Evolutionary conservation across 169 alveolate genomes (phyloP).

Genomic region (Toxoplasma gondii): DNA sequence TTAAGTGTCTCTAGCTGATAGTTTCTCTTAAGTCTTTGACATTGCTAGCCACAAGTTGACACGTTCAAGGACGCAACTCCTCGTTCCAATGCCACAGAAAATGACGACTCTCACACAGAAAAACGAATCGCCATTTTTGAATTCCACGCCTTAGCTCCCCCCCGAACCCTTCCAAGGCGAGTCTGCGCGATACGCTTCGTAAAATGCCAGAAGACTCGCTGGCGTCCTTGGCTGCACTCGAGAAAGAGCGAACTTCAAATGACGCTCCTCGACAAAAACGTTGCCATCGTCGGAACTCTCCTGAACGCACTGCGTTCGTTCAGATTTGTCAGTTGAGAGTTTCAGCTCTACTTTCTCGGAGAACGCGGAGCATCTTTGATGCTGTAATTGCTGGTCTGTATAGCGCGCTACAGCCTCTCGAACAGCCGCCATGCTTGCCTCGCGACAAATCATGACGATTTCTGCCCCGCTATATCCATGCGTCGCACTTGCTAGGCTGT

Average conservation of each 20-base stretch:
- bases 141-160: background rate
- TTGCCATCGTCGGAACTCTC: background rate
- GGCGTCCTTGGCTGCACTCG: constrained; percentile 61
- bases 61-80: background rate
- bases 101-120: background rate
- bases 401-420: constrained; percentile 45
- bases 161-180: background rate
- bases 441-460: constrained; percentile 89
- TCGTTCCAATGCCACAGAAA: background rate
- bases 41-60: background rate
- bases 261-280: constrained; percentile 31
- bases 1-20: no score
- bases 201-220: constrained; percentile 30
- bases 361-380: background rate
- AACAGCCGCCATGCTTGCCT: constrained; percentile 86
- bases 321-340: background rate
- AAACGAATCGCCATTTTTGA: background rate
- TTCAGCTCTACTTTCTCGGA: background rate
- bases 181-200: constrained; percentile 23
- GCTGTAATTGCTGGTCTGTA: background rate
- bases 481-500: constrained; percentile 90
- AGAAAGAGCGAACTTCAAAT: constrained; percentile 31
- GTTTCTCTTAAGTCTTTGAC: no score
- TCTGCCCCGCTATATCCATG: constrained; percentile 97
- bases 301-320: background rate